Percentiles rank a stretch among this genome's conserved stretches.
phyloP scores from a whole-genome alignment of 2,329 filamentous ascomycete genomes.

The Lecanicillium sp. region DNA sequence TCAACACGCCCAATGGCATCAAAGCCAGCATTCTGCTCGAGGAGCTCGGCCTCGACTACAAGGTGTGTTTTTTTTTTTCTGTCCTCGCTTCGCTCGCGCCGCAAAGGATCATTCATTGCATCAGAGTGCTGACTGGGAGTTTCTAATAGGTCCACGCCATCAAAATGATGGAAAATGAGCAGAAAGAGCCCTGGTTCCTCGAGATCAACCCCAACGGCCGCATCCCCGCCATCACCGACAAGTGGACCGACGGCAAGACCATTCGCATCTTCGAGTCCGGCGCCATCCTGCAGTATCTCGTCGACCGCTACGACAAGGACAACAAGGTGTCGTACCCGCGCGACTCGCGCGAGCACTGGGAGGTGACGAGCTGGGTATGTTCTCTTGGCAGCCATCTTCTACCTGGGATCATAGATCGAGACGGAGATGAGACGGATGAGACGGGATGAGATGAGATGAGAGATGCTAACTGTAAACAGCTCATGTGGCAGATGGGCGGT shows the following conservation, averaged over 20 bases:
- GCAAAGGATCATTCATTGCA: background rate
- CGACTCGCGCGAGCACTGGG: constrained; percentile 68
- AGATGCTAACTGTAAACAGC: constrained; percentile 25
- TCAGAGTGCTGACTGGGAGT: too few species aligned
- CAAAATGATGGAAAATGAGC: constrained; percentile 66
- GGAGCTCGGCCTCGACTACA: constrained; percentile 78
- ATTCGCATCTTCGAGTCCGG: constrained; percentile 80
- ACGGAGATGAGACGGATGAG: background rate
- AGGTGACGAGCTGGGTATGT: constrained; percentile 69
- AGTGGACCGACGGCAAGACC: constrained; percentile 62
- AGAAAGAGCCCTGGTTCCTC: constrained; percentile 83
- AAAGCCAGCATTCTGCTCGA: constrained; percentile 84
- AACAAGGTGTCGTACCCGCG: constrained; percentile 75
- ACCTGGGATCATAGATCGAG: background rate
- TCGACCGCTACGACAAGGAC: constrained; percentile 73
- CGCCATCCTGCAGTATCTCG: constrained; percentile 77
- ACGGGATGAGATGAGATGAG: too few species aligned
- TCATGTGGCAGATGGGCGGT: constrained; percentile 72
- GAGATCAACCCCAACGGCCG: constrained; percentile 90
- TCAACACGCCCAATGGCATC: constrained; percentile 81
- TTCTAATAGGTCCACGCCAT: constrained; percentile 49
- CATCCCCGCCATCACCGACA: constrained; percentile 82
- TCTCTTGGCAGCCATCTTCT: too few species aligned
- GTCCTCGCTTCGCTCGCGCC: background rate
- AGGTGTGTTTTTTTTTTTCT: constrained; percentile 36